Conservation (phyloP, 805 yeast genomes). For the Priceomyces haplophilus region DNA sequence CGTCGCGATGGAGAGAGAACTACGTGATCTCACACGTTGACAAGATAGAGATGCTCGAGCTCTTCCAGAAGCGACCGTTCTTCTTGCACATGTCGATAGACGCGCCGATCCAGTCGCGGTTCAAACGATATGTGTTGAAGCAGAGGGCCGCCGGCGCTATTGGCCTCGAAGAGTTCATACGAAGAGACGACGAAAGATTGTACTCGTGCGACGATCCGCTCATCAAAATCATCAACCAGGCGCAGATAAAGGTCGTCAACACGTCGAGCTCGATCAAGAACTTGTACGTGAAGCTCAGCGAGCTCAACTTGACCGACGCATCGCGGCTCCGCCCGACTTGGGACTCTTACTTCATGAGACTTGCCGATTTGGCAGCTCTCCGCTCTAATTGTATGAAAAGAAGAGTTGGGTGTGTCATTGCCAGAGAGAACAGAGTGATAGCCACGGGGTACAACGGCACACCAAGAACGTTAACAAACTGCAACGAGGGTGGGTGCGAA, state of each 20-base stretch:
- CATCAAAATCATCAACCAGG: slow-evolving; percentile 57
- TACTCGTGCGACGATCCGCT: slow-evolving; percentile 49
- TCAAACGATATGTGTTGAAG: slow-evolving; percentile 27
- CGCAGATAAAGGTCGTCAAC: slow-evolving; percentile 43
- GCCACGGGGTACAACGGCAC: slow-evolving; percentile 99
- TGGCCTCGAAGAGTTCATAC: slow-evolving; percentile 36
- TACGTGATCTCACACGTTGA: slow-evolving; percentile 56
- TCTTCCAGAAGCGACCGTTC: slow-evolving; percentile 69
- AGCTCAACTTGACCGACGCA: slow-evolving; percentile 31
- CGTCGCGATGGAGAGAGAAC: slow-evolving; percentile 61
- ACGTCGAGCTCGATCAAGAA: slow-evolving; percentile 34
- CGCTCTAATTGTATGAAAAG: slow-evolving; percentile 97
- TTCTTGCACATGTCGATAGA: slow-evolving; percentile 77
- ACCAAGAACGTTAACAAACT: slow-evolving; percentile 80
- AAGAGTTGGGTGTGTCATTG: slow-evolving; percentile 94
- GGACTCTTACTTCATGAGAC: slow-evolving; percentile 93
- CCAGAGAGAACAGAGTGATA: slow-evolving; percentile 76
- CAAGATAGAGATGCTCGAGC: slow-evolving; percentile 40
- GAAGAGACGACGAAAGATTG: slow-evolving; percentile 27
- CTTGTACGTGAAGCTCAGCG: slow-evolving; percentile 38
- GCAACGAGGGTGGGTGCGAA: slow-evolving; percentile 94
- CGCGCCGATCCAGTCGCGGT: slow-evolving; percentile 59
- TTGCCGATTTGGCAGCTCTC: slow-evolving; percentile 89
- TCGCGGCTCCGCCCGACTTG: slow-evolving; percentile 80
- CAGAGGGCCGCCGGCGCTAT: slow-evolving; percentile 6